Base-by-base conservation (phyloP, 345 rosid species). In the Dovyalis caffra region DNA sequence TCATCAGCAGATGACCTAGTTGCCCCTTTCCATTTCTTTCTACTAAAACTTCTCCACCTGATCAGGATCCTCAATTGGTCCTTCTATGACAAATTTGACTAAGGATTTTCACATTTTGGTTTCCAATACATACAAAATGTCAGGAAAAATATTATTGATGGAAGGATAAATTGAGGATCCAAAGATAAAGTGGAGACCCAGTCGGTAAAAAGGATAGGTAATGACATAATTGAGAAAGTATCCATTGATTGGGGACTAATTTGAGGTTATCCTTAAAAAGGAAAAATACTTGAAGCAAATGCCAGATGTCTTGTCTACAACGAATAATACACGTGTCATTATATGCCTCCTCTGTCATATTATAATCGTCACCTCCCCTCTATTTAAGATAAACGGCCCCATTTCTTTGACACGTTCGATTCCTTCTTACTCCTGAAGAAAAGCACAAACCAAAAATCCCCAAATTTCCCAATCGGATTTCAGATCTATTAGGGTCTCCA, bases 401-500 rank as follows among this genome's bases (percentile, higher is more conserved):
- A 0, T 40, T 40, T 12, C 0, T 40, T 16, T 12, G 4, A 12
- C 47, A 0, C 16, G 47, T 40, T 40, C 47, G 2, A 40, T 1
- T 9, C 4, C 43, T 11, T 0, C 68, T 75, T 67, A n/a, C 29
- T 29, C 57, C 26, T n/a, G 29, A 53, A 53, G n/a, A 21, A 37
- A 29, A 28, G 33, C 2, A 31, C 33, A 51, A 49, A 11, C 11
- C 29, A 14, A 38, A 12, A 34, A 34, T 9, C 23, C 45, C 68
- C 68, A 20, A 65, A 34, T 35, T 64, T 6, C 26, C 15, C 68
- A 23, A 20, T 56, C 67, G 29, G 78, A 75, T 68, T 66, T 68
- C n/a, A 75, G 78, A 66, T 35, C 68, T 67, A 6, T 56, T 18
- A 40, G 28, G 15, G 26, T 74, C 31, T 58, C 26, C 2, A 14